These are phyloP conservation scores for Mortierella sp. DNA, from an alignment of 371 early-diverging fungal species.

Conservation along the genomic window DNA sequence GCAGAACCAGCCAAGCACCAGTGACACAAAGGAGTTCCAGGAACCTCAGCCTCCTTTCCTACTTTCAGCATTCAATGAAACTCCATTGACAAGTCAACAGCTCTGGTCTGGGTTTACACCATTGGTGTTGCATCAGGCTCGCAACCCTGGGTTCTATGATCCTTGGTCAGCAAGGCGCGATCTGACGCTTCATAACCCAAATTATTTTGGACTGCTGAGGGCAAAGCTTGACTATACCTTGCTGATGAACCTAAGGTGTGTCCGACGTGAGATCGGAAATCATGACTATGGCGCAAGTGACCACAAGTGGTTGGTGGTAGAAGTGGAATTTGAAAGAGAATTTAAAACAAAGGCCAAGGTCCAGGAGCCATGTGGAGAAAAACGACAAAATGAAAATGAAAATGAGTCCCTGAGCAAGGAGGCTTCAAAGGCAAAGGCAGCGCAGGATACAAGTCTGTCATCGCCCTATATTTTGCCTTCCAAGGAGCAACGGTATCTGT, in stretches of 20 bases:
- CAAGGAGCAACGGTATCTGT: conserved; percentile 37
- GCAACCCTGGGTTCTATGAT: conserved; percentile 83
- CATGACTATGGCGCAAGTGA: conserved; percentile 74
- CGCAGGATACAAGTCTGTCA: neutral
- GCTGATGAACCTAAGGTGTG: conserved; percentile 66
- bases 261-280: conserved; percentile 67
- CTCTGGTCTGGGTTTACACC: conserved; percentile 58
- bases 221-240: conserved; percentile 87
- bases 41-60: conserved; percentile 49
- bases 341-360: conserved; percentile 10
- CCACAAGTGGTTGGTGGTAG: conserved; percentile 77
- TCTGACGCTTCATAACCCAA: conserved; percentile 71
- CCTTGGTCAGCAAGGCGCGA: conserved; percentile 71
- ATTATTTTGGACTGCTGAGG: conserved; percentile 69
- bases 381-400: neutral
- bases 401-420: neutral
- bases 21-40: conserved; percentile 10
- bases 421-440: neutral
- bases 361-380: neutral
- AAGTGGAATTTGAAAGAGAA: conserved; percentile 57
- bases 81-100: conserved; percentile 16
- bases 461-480: conserved; percentile 13
- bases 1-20: neutral
- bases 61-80: conserved; percentile 18
- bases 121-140: conserved; percentile 60